Evolutionary conservation across 768 basidiomycete genomes (phyloP), one percentile per base, ranked within the genome.

Genomic region (Leucogyrophana mollusca): DNA sequence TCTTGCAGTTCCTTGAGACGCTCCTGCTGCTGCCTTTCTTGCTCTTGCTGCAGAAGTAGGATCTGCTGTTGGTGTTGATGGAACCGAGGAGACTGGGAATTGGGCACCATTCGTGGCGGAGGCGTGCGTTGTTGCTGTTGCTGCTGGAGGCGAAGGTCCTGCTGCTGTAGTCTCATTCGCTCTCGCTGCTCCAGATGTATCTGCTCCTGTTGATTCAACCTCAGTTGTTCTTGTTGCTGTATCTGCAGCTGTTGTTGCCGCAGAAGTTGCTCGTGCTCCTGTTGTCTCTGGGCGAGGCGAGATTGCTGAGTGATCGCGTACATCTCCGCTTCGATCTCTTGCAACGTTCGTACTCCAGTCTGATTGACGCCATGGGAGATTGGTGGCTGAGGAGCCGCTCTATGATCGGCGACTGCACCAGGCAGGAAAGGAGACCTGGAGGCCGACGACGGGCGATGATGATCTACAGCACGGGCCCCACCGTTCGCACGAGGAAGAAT

Each of bases 241-340:
- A 75, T 62, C 16, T 67, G 53, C 32, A 54, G 52, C 6, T 53
- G 47, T 34, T 55, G 52, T 20, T 65, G 56, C 20, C 71, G 70
- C 42, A 74, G 73, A 47, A 77, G 71, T 21, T 69, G 59, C 35
- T 72, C 67, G 39, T 62, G 65, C 13, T 30, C 27, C 13, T 30
- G 27, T 44, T 71, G 70, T 5, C 65, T 53, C 52, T 65, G 54
- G n/a, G n/a, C n/a, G n/a, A 56, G 51, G 21, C 70, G 63, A 9
- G 65, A 61, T 49, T 78, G 74, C 43, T 79, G 74, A 22, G 80
- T 79, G 18, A 73, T 76, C 6, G 76, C 75, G n/a, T 76, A 74
- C 87, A 91, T 89, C 64, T 93, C 90, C 3, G 82, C 79, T 57
- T 93, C 90, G 48, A 93, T 84, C 53, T 93, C 90, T 53, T 88